A percentile compares a stretch with the other conserved stretches of the same genome.
These are phyloP conservation scores for Solanum bulbocastanum DNA, from an alignment of 257 asterid species.

Conservation along the genomic window DNA sequence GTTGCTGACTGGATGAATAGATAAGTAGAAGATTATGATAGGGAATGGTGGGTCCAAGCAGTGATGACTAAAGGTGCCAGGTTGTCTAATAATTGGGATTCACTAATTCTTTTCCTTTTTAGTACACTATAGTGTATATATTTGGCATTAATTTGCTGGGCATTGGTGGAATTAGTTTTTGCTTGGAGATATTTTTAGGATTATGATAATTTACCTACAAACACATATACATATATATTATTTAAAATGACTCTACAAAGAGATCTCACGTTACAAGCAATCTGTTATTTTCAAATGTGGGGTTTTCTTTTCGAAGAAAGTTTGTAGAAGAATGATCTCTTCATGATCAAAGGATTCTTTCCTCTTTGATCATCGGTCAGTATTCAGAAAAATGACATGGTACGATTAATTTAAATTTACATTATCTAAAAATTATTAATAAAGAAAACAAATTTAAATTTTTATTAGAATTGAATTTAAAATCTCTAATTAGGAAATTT, in stretches of 20 bases:
- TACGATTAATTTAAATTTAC: background rate
- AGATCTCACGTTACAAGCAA: background rate
- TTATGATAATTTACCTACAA: background rate
- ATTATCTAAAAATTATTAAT: background rate
- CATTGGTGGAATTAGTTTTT: background rate
- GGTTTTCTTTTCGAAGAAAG: background rate
- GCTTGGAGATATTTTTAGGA: background rate
- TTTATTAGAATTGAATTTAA: background rate
- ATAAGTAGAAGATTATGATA: background rate
- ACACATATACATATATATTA: background rate
- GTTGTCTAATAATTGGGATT: background rate
- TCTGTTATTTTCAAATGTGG: background rate
- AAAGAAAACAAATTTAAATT: no score
- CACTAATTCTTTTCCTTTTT: background rate
- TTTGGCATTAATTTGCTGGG: background rate
- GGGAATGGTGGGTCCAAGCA: background rate
- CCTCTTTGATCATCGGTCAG: rapidly evolving
- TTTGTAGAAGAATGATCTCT: background rate
- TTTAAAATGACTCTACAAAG: background rate
- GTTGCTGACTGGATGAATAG: background rate
- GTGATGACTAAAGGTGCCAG: background rate
- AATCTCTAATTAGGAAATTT: background rate
- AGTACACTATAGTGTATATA: no score
- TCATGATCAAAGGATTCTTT: background rate
- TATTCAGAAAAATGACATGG: background rate